A percentile compares a stretch with the other conserved stretches of the same genome.
Evolutionary conservation across 2,329 filamentous ascomycete species (phyloP).

Genomic region (Colletotrichum agaves): DNA sequence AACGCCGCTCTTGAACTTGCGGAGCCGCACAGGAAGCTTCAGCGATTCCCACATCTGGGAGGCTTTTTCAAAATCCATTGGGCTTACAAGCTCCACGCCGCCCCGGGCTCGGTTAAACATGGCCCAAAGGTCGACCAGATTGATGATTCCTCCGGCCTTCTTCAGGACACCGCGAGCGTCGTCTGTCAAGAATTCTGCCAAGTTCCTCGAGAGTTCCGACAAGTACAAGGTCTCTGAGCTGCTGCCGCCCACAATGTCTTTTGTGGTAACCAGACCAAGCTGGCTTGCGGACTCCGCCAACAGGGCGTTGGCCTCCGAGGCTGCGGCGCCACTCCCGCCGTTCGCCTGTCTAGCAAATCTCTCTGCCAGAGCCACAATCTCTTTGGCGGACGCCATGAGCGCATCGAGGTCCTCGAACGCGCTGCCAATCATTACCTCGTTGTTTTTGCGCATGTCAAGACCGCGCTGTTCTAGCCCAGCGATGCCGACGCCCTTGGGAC

Average conservation of each 20-base stretch:
- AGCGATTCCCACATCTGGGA: slow-evolving; percentile 89
- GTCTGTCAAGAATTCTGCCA: slow-evolving; percentile 91
- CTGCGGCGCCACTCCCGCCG: slow-evolving; percentile 67
- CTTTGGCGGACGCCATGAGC: slow-evolving; percentile 96
- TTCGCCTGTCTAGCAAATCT: slow-evolving; percentile 79
- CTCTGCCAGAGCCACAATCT: slow-evolving; percentile 93
- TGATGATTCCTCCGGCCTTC: slow-evolving; percentile 87
- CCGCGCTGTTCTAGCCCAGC: slow-evolving; percentile 90
- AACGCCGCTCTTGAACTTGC: slow-evolving; percentile 93
- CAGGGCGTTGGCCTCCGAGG: slow-evolving; percentile 77
- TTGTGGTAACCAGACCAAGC: slow-evolving; percentile 90
- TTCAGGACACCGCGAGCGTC: slow-evolving; percentile 82
- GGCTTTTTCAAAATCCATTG: slow-evolving; percentile 90
- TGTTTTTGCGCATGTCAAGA: slow-evolving; percentile 87
- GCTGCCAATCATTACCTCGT: slow-evolving; percentile 89
- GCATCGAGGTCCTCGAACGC: slow-evolving; percentile 97
- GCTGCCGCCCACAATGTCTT: slow-evolving; percentile 85
- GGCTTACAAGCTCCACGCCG: slow-evolving; percentile 93
- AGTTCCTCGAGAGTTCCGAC: slow-evolving; percentile 83
- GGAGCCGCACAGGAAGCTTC: slow-evolving; percentile 84
- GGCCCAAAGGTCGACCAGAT: slow-evolving; percentile 90
- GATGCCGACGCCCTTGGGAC: slow-evolving; percentile 81
- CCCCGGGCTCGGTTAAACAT: slow-evolving; percentile 94
- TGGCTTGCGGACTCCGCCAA: slow-evolving; percentile 85
- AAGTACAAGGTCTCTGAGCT: slow-evolving; percentile 86